Base-by-base conservation (phyloP, 1,284 basidiomycete species). In the Puccinia polysora region DNA sequence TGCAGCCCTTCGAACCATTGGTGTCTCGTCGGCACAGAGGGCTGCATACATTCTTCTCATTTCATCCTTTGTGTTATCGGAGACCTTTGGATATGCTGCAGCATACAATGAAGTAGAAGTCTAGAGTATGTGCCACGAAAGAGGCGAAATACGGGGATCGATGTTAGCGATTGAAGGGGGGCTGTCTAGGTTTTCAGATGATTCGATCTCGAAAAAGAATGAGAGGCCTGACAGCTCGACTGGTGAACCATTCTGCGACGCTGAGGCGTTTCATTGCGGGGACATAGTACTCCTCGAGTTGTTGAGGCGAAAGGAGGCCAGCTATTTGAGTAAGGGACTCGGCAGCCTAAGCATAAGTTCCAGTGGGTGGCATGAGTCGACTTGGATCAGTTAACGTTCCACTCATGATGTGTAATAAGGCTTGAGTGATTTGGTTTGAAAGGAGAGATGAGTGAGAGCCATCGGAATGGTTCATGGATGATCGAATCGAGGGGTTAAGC, bases 231-330 rank as follows among this genome's bases (percentile, higher is more conserved):
- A 70, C 67, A 25, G 67, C 53, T 50, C 67, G 67, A 38, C 93
- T 95, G n/a, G 96, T 98, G 83, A 98, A 98, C 96, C 96, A 99
- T 82, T 98, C 96, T 73, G 94, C 96, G 74, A 86, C 86, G 0
- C 92, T 89, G 47, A 99, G 85, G 73, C 94, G 87, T 79, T 89
- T 89, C 74, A 98, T 81, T 62, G 98, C 84, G 65, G 96, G 96
- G 69, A 98, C 87, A 82, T 95, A 96, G 80, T 86, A 86, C 79
- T 92, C 87, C 81, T 97, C 93, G 77, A 96, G 84, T 81, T 95
- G 91, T 50, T 84, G 79, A 75, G 88, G 84, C 40, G 88, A 89
- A 62, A 98, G 84, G 55, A 90, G 84, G 53, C 82, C 83, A 59
- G 91, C 89, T 75, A 98, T 85, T 83, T 94, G 94, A 76, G 91